Evolutionary conservation across 768 basidiomycete genomes (phyloP).

Genomic region (Amanita muscaria): DNA sequence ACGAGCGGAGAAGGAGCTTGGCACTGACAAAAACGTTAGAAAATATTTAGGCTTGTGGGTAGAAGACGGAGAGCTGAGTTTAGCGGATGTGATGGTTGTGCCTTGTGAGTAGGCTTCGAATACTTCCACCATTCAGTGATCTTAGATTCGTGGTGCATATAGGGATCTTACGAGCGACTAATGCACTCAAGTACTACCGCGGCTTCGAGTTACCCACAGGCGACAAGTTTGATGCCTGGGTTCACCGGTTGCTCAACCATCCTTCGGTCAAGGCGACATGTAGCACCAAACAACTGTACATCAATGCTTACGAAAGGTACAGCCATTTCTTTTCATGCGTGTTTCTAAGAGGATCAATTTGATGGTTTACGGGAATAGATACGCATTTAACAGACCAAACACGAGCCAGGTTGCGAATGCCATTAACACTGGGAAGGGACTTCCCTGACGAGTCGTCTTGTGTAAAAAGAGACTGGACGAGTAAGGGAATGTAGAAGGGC

Average conservation of each 20-base stretch:
- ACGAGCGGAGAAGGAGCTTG: slow-evolving; percentile 37
- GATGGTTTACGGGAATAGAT: no score
- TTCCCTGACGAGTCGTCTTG: no score
- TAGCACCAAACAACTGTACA: slow-evolving; percentile 56
- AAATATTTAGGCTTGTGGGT: slow-evolving; percentile 52
- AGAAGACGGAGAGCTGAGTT: slow-evolving; percentile 46
- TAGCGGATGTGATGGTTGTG: slow-evolving; percentile 59
- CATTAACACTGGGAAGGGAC: slow-evolving; percentile 54
- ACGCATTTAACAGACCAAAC: slow-evolving; percentile 69
- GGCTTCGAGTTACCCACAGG: slow-evolving; percentile 50
- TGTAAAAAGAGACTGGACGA: no score
- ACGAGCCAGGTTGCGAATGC: slow-evolving; percentile 71
- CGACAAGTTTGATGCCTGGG: slow-evolving; percentile 43
- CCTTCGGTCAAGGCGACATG: slow-evolving; percentile 60
- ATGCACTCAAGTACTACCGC: slow-evolving; percentile 58
- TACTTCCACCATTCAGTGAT: background rate
- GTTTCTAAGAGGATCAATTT: no score
- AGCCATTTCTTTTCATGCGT: no score
- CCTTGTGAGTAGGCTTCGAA: slow-evolving; percentile 52
- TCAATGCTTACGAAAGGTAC: slow-evolving; percentile 46
- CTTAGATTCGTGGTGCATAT: no score
- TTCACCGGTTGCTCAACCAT: slow-evolving; percentile 45
- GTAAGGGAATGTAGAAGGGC: no score
- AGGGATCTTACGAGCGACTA: no score
- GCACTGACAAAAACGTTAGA: slow-evolving; percentile 11